Evolutionary conservation across 2,329 filamentous ascomycete species (phyloP).

Genomic region (Thermomyces lanuginosus): DNA sequence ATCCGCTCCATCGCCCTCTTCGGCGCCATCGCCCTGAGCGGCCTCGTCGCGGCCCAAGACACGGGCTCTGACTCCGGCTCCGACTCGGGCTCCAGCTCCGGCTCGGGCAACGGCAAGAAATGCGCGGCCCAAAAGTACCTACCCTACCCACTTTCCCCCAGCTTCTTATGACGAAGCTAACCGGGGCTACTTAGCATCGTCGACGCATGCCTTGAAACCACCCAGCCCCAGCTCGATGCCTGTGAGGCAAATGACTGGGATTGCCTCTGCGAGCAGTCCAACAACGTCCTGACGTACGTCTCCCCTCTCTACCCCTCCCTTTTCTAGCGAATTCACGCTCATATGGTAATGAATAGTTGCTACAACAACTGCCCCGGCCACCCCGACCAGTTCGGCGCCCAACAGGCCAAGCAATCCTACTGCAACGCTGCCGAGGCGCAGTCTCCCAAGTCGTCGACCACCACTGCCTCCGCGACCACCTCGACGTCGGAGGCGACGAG

Average conservation of each 20-base stretch:
- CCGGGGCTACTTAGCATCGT: too few species aligned
- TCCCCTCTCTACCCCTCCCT: conserved; percentile 2
- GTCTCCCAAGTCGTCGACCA: conserved; percentile 10
- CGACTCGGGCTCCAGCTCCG: not conserved
- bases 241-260: conserved; percentile 36
- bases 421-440: conserved; percentile 30
- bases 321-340: conserved; percentile 5
- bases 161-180: not conserved
- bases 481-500: conserved; percentile 5
- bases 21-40: too few species aligned
- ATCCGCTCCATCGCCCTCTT: too few species aligned
- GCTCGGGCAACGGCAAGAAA: not conserved
- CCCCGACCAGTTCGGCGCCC: conserved; percentile 17
- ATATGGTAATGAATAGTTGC: conserved; percentile 27
- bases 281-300: conserved; percentile 33
- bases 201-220: conserved; percentile 30
- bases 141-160: not conserved
- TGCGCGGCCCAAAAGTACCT: not conserved
- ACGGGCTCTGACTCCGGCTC: not conserved
- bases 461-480: conserved; percentile 4
- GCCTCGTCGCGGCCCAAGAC: too few species aligned
- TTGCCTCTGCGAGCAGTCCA: conserved; percentile 43
- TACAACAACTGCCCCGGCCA: conserved; percentile 48
- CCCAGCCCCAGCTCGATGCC: conserved; percentile 25
- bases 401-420: conserved; percentile 20